Evolutionary conservation across 441 rosid genomes (phyloP).

Genomic region (Euphorbia schlechtendalii): DNA sequence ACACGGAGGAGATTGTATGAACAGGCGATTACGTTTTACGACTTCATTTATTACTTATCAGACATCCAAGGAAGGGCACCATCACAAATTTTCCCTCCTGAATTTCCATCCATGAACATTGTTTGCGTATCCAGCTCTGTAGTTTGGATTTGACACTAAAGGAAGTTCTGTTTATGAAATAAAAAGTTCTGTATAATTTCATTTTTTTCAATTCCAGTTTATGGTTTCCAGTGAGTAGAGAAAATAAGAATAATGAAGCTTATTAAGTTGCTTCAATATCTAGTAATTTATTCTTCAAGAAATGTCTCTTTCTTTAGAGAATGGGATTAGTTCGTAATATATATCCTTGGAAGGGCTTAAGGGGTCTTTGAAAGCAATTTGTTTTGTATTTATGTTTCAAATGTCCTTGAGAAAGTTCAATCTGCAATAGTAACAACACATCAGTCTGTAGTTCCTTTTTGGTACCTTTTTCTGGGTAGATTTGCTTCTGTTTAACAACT

Average conservation of each 20-base stretch:
- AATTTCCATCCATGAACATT: neutral
- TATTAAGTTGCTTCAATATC: neutral
- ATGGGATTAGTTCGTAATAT: neutral
- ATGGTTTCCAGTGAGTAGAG: neutral
- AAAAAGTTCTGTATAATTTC: neutral
- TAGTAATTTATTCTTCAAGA: neutral
- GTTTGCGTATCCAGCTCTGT: neutral
- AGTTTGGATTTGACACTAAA: constrained; percentile 1
- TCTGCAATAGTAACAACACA: neutral
- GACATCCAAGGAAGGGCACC: neutral
- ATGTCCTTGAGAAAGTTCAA: neutral
- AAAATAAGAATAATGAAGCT: neutral
- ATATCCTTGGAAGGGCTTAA: neutral
- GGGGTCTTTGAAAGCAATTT: neutral
- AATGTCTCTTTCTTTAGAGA: neutral
- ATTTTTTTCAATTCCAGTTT: neutral
- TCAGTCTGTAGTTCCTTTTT: neutral
- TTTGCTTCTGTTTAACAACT: neutral
- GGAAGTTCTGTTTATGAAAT: neutral
- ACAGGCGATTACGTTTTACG: neutral
- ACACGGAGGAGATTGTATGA: neutral
- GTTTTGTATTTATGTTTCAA: neutral
- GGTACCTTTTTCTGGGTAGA: neutral
- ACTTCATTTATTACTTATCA: neutral
- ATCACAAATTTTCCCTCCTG: neutral